These are phyloP conservation scores for Pseudocercospora vitis DNA, from an alignment of 2,329 filamentous ascomycete genomes.

Conservation along the genomic window DNA sequence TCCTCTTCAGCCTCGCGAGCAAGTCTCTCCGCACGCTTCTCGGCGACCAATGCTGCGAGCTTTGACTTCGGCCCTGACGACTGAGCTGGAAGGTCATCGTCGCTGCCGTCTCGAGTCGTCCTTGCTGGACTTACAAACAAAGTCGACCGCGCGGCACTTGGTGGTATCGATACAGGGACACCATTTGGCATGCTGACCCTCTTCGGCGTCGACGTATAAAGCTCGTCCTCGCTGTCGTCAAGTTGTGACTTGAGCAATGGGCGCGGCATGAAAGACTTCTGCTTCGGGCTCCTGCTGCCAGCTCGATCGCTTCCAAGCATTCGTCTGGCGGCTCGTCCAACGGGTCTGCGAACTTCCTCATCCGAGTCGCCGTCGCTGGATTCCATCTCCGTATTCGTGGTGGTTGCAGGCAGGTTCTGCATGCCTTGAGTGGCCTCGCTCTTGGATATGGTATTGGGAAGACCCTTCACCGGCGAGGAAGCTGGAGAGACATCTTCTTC, in stretches of 20 bases:
- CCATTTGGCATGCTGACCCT: neutral
- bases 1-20: conserved; percentile 27
- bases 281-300: neutral
- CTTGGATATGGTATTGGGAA: conserved; percentile 10
- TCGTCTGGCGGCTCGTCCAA: conserved; percentile 33
- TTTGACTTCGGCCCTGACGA: conserved; percentile 28
- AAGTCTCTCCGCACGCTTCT: conserved; percentile 35
- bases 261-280: neutral
- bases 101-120: conserved; percentile 22
- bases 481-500: conserved; percentile 21
- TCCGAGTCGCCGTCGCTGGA: conserved; percentile 24
- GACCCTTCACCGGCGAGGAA: conserved; percentile 16
- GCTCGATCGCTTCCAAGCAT: conserved; percentile 28
- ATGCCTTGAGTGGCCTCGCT: conserved; percentile 13
- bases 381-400: neutral
- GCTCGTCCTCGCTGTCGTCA: conserved; percentile 29
- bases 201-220: conserved; percentile 35
- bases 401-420: neutral
- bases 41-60: conserved; percentile 35
- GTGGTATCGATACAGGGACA: conserved; percentile 16
- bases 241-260: neutral
- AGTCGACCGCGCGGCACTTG: conserved; percentile 21
- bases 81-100: conserved; percentile 29
- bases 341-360: conserved; percentile 29
- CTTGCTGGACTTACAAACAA: conserved; percentile 38